Evolutionary conservation across 2,329 filamentous ascomycete genomes (phyloP), one percentile per base, ranked within the genome.

Genomic region (Penicillium psychrosexuale): DNA sequence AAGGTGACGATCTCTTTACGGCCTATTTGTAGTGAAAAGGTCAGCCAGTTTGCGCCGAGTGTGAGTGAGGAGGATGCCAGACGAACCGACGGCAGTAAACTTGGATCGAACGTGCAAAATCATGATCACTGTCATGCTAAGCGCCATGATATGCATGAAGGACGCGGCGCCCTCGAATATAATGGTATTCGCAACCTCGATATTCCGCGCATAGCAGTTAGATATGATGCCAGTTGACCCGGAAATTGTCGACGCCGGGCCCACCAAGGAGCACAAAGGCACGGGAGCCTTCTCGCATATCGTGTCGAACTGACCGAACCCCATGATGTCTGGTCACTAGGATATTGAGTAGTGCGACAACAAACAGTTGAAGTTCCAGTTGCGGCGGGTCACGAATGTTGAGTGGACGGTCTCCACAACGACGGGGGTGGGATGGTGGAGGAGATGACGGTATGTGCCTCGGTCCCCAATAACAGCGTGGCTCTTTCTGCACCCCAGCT

Each of bases 111-210:
- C 90, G 74, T 99, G 94, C 61, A 99, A 81, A 59, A 99, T 91
- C 94, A 99, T 99, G 68, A 96, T 88, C 8, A 93, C 89, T 4
- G 91, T 95, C 93, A 99, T 97, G 65, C 86, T 79, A 56, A 99
- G 80, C 13, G 93, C 90, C 54, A 89, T 78, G 63, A 99, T 97
- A 75, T 99, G 94, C 77, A 94, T 90, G 69, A 93, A 91, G 59
- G 90, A 90, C 22, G 91, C 86, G 28, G 92, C 94, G 69, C 87
- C 90, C 77, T 97, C 87, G 73, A 99, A 99, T 69, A 99, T 99
- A 77, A 97, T 93, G 38, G 94, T 99, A 78, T 99, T 99, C 64
- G 92, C 94, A 63, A 97, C 77, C 75, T 97, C 92, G 74, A 99
- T 93, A 68, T 94, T 95, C 56, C 94, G 87, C 56, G 94, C 90